Evolutionary conservation across 2,329 filamentous ascomycete species (phyloP).

Genomic region (Niveomyces coronatus): DNA sequence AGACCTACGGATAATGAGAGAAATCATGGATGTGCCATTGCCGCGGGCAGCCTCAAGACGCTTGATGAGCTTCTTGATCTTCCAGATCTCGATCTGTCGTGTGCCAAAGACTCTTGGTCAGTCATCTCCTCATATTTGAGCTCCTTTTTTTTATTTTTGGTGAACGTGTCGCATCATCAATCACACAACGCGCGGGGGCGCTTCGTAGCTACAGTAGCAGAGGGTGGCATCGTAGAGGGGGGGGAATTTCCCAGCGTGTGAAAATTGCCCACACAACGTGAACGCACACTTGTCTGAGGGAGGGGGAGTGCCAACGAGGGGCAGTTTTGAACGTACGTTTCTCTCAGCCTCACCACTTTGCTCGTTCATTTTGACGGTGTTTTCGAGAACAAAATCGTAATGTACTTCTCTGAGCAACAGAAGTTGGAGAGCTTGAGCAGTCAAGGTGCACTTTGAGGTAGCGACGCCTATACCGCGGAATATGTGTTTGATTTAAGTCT

Average conservation of each 20-base stretch:
- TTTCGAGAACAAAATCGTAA: constrained; percentile 1
- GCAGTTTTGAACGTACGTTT: constrained; percentile 9
- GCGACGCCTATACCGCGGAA: constrained; percentile 7
- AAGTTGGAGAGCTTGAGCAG: constrained; percentile 4
- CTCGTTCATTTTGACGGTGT: constrained; percentile 10
- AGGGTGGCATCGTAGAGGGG: constrained; percentile 10
- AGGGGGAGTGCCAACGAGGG: constrained; percentile 4
- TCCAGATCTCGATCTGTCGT: constrained; percentile 66
- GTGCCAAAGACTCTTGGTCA: constrained; percentile 1
- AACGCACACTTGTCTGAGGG: constrained; percentile 8
- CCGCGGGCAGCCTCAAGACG: constrained; percentile 92
- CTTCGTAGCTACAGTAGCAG: constrained; percentile 2
- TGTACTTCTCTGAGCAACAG: constrained; percentile 4
- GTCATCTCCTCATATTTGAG: background rate
- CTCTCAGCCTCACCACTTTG: constrained; percentile 11
- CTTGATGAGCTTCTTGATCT: constrained; percentile 99
- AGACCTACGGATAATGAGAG: constrained; percentile 85
- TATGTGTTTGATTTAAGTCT: constrained; percentile 9
- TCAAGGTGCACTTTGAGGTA: constrained; percentile 3
- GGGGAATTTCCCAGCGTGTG: too few relatives aligned
- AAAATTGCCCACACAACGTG: constrained; percentile 6
- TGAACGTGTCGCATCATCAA: background rate
- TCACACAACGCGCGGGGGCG: constrained; percentile 3
- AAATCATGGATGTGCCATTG: constrained; percentile 99
- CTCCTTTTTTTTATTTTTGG: background rate